A percentile compares a stretch with the other conserved stretches of the same genome.
Evolutionary conservation across 805 yeast genomes (phyloP).

Genomic region (Monosporozyma aerobia): DNA sequence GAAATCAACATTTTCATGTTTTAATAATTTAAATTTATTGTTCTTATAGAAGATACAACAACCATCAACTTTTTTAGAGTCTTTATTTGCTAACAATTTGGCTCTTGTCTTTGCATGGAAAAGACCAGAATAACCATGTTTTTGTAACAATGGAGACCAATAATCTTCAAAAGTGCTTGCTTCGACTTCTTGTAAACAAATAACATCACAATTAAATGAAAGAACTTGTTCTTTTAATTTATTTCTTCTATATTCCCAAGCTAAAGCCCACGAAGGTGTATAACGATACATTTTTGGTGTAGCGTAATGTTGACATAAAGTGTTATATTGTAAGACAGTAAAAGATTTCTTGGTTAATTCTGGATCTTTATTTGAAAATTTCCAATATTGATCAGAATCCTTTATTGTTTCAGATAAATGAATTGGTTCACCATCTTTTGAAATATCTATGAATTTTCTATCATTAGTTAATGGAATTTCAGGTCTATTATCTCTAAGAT

Average conservation of each 20-base stretch:
- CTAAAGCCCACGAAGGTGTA: conserved; percentile 95
- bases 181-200: conserved; percentile 95
- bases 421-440: conserved; percentile 61
- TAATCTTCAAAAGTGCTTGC: conserved; percentile 74
- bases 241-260: conserved; percentile 84
- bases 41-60: conserved; percentile 88
- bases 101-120: conserved; percentile 88
- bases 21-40: conserved; percentile 58
- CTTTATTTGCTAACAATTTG: conserved; percentile 73
- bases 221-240: conserved; percentile 65
- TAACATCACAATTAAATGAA: conserved; percentile 57
- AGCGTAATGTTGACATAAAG: conserved; percentile 92
- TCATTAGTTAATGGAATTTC: conserved; percentile 55
- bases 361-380: conserved; percentile 23
- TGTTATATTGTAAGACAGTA: conserved; percentile 79
- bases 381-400: conserved; percentile 5
- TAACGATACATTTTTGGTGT: conserved; percentile 85
- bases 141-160: conserved; percentile 68
- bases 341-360: conserved; percentile 37
- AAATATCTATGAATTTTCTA: conserved; percentile 74
- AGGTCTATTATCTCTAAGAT: conserved; percentile 77
- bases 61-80: conserved; percentile 89
- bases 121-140: conserved; percentile 68
- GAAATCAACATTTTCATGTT: conserved; percentile 70
- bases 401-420: conserved; percentile 19